phyloP scores from a whole-genome alignment of 306 rosid species.

The Cicer chorassanicum region DNA sequence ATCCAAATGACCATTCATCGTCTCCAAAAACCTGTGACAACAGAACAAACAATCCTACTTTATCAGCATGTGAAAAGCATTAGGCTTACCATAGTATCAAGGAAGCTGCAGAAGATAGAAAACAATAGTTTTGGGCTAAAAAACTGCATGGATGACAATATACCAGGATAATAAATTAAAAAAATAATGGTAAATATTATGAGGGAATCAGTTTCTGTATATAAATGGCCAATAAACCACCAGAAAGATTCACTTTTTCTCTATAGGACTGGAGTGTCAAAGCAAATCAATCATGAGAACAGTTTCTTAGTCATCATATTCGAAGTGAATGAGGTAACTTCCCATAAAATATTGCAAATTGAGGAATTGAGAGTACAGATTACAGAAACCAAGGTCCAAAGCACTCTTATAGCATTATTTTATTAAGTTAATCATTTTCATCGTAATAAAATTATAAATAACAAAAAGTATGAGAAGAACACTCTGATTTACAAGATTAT shows the following conservation, averaged over 20 bases:
- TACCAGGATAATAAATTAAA: background rate
- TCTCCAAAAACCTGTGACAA: slow-evolving; percentile 77
- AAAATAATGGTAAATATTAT: background rate
- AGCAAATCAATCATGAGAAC: background rate
- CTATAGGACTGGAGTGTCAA: background rate
- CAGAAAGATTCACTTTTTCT: background rate
- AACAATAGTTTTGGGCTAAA: background rate
- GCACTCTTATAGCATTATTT: background rate
- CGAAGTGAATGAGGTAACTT: background rate
- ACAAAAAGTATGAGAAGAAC: slow-evolving; percentile 4
- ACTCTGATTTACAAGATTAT: slow-evolving; percentile 4
- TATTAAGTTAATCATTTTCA: background rate
- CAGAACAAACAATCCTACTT: slow-evolving; percentile 36
- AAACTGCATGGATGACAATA: slow-evolving; percentile 16
- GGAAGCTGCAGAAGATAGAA: background rate
- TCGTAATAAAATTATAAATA: background rate
- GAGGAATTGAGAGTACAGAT: background rate
- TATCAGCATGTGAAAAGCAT: slow-evolving; percentile 18
- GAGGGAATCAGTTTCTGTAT: slow-evolving; percentile 1
- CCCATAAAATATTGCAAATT: background rate
- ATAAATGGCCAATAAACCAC: background rate
- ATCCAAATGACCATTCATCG: slow-evolving; percentile 99
- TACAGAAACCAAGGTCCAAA: background rate
- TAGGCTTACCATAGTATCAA: slow-evolving; percentile 4
- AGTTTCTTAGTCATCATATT: background rate